Percentiles rank a stretch among this genome's conserved stretches.
Evolutionary conservation across 2,329 filamentous ascomycete genomes (phyloP).

Genomic region (Kalaharituber pfeilii): DNA sequence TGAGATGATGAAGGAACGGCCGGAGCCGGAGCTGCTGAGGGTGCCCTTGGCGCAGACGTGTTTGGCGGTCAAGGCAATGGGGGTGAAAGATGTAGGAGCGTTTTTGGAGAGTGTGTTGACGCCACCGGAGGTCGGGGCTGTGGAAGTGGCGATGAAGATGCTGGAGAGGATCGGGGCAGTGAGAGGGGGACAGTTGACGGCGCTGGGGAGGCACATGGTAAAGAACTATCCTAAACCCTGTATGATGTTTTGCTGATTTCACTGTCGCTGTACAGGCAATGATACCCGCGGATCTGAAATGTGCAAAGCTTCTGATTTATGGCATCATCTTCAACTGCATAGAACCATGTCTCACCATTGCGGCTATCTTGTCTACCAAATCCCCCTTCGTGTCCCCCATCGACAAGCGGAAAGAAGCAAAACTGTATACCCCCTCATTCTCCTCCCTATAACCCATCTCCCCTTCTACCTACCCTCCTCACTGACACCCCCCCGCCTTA

Average conservation of each 20-base stretch:
- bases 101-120: constrained; percentile 81
- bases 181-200: constrained; percentile 70
- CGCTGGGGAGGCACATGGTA: constrained; percentile 67
- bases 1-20: constrained; percentile 66
- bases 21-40: constrained; percentile 82
- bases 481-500: no score
- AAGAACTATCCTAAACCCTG: neutral
- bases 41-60: constrained; percentile 90
- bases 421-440: constrained; percentile 30
- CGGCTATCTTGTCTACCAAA: constrained; percentile 75
- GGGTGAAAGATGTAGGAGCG: constrained; percentile 57
- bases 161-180: constrained; percentile 75
- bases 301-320: constrained; percentile 88
- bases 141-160: constrained; percentile 66
- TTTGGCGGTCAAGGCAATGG: constrained; percentile 88
- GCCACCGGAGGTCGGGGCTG: constrained; percentile 67
- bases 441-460: constrained; percentile 1
- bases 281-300: constrained; percentile 83
- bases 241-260: no score
- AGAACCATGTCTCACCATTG: constrained; percentile 72
- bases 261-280: constrained; percentile 47
- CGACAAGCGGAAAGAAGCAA: constrained; percentile 66
- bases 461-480: no score
- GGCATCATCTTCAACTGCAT: constrained; percentile 86
- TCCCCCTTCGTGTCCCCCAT: constrained; percentile 74